phyloP scores from a whole-genome alignment of 345 rosid genomes.

The Eutrema heterophyllum region DNA sequence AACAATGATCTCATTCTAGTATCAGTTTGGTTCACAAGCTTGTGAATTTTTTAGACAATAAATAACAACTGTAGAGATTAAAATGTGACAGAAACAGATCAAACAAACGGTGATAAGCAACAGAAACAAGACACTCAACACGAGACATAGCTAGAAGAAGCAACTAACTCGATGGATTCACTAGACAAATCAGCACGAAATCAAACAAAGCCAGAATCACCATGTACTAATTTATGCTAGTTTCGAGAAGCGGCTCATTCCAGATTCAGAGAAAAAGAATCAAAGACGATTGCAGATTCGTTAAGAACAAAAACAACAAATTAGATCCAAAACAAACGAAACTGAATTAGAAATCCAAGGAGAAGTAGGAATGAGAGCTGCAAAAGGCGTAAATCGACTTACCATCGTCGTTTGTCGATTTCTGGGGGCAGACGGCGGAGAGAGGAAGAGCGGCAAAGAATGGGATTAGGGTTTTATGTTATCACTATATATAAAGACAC shows the following conservation, averaged over 20 bases:
- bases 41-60: neutral
- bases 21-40: neutral
- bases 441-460: slow-evolving; percentile 13
- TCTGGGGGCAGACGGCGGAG: slow-evolving; percentile 19
- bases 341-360: neutral
- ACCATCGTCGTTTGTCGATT: slow-evolving; percentile 21
- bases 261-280: neutral
- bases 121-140: neutral
- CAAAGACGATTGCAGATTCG: neutral
- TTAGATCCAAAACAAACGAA: neutral
- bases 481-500: neutral
- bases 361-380: neutral
- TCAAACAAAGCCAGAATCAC: too few species aligned
- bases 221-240: too few species aligned
- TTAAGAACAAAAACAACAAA: neutral
- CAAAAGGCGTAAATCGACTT: neutral
- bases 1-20: neutral
- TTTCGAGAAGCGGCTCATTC: too few species aligned
- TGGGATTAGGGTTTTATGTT: slow-evolving; percentile 16
- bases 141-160: neutral
- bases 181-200: too few species aligned
- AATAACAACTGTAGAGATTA: neutral
- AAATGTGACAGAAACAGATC: neutral
- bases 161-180: neutral
- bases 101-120: neutral